These are phyloP conservation scores for Senna tora DNA, from an alignment of 306 rosid species.

Conservation along the genomic window DNA sequence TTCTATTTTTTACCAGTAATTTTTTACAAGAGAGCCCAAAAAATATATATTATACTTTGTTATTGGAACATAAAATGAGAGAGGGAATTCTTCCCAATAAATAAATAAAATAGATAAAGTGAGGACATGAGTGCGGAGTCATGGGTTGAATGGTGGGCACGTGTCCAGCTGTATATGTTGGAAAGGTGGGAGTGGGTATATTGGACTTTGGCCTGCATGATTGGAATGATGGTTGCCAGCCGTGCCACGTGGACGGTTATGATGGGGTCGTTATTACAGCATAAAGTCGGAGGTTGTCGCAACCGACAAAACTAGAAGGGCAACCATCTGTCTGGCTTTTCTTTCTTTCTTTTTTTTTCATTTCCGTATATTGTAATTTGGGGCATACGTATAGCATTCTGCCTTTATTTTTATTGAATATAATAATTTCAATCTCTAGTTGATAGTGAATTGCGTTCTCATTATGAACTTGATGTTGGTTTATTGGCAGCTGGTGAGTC, in stretches of 20 bases:
- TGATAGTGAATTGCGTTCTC: not conserved
- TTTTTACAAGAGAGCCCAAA: no score
- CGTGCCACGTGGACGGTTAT: conserved; percentile 10
- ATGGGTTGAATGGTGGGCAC: not conserved
- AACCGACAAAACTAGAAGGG: conserved; percentile 21
- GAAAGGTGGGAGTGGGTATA: not conserved
- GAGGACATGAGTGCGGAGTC: no score
- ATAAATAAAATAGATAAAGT: no score
- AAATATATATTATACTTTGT: no score
- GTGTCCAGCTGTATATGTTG: conserved; percentile 5
- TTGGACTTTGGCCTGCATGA: not conserved
- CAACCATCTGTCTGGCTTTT: no score
- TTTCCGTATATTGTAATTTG: no score
- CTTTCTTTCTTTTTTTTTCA: no score
- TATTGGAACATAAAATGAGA: no score
- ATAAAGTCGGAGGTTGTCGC: not conserved
- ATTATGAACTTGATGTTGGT: not conserved
- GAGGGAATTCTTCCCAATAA: no score
- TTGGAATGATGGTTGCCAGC: not conserved
- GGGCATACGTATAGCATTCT: conserved; percentile 6
- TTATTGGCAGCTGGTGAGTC: conserved; percentile 66
- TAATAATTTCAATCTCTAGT: not conserved
- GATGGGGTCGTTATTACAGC: not conserved
- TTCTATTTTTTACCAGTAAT: no score
- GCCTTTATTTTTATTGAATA: not conserved